Percentiles rank a stretch among this genome's conserved stretches.
Conservation (phyloP, 345 rosid genomes). For the Mallotus nudiflorus region DNA sequence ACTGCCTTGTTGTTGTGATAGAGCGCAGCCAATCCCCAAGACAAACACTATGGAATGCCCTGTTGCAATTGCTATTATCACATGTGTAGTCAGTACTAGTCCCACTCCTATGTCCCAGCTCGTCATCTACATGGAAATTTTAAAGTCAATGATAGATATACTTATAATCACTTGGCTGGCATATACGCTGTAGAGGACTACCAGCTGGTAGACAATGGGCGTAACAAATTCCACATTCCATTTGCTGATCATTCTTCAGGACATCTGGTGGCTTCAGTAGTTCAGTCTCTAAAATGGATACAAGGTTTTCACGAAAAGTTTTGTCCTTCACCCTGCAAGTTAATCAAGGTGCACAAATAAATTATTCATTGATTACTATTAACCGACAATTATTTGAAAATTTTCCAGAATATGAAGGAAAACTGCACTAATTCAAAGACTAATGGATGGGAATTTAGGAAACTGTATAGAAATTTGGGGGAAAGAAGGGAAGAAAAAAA, state of each 20-base stretch:
- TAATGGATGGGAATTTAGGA: not conserved
- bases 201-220: conserved; percentile 72
- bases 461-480: not conserved
- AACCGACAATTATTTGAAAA: not conserved
- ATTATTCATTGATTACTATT: conserved; percentile 1
- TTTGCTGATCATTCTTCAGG: conserved; percentile 41
- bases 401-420: conserved; percentile 5
- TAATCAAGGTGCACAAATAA: not conserved
- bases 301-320: conserved; percentile 56
- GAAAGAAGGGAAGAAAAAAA: too few species aligned
- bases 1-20: conserved; percentile 81
- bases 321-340: conserved; percentile 51
- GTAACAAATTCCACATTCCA: conserved; percentile 87
- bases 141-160: conserved; percentile 14
- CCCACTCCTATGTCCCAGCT: conserved; percentile 59
- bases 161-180: not conserved
- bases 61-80: conserved; percentile 65
- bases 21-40: conserved; percentile 80
- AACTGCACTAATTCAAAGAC: not conserved
- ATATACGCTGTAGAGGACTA: conserved; percentile 17
- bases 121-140: conserved; percentile 50
- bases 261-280: conserved; percentile 45
- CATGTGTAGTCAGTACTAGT: conserved; percentile 63
- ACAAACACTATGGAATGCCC: conserved; percentile 70
- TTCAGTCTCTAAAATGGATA: conserved; percentile 45